Conservation (phyloP, 208 protist genomes). For the Acanthamoeba lenticulata region DNA sequence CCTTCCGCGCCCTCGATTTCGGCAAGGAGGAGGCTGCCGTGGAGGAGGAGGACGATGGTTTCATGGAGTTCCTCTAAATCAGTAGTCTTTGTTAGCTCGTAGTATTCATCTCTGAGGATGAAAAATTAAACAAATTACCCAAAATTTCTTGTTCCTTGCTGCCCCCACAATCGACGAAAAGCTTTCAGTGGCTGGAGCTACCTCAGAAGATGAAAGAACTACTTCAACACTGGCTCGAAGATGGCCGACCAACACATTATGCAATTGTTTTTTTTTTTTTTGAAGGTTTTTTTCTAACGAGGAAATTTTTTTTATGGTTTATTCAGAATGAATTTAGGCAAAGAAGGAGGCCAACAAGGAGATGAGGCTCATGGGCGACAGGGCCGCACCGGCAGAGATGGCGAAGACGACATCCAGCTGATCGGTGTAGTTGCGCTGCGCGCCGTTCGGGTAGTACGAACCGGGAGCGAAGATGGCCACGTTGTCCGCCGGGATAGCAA, state of each 20-base stretch:
- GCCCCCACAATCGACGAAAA: too few relatives aligned
- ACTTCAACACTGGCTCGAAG: too few relatives aligned
- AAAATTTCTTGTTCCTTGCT: too few relatives aligned
- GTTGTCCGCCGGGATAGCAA: neutral
- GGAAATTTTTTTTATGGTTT: too few relatives aligned
- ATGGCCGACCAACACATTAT: too few relatives aligned
- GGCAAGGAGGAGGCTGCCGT: slow-evolving; percentile 17
- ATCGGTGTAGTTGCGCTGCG: neutral
- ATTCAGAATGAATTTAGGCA: neutral
- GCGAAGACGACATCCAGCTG: neutral
- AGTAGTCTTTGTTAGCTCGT: neutral
- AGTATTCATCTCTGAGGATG: neutral
- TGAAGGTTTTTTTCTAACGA: too few relatives aligned
- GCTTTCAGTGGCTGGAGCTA: too few relatives aligned
- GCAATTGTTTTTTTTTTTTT: too few relatives aligned
- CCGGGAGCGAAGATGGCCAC: neutral
- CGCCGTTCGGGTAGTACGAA: neutral
- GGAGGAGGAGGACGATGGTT: slow-evolving; percentile 22
- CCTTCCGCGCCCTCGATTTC: slow-evolving; percentile 32
- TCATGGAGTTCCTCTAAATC: slow-evolving; percentile 53
- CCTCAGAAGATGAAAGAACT: too few relatives aligned
- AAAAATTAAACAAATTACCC: neutral
- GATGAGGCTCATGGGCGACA: neutral
- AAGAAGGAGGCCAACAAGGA: neutral
- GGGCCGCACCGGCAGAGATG: neutral